Base-by-base conservation (phyloP, 352 stramenopile genomes). In the Globisporangium lucens region DNA sequence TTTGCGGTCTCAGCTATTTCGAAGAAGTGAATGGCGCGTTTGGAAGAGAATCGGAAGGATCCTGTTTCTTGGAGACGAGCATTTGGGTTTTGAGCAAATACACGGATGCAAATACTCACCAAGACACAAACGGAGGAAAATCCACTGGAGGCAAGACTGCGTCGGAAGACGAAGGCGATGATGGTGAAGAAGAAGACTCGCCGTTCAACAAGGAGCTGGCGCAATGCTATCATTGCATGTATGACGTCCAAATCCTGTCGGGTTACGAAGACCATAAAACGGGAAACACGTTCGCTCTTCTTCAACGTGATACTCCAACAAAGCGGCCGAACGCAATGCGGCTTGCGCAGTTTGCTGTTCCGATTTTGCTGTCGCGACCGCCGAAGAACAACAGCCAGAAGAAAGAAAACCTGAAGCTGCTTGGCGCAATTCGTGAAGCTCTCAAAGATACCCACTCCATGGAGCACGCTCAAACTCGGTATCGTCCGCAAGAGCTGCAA, bases 201-300 rank as follows among this genome's bases (percentile, higher is more conserved):
- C 27, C 65, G n/a, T 79, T 90, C 33, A 79, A 90, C 10, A 70
- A 70, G 15, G 80, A 78, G 24, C 33, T 90, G 2, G 83, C 77
- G 15, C 87, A 95, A 62, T 90, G 82, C 64, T 93, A 87, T 41
- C 75, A 77, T 46, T 95, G 87, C 36, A 61, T 93, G 24, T 93
- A 93, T 52, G 85, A 93, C 56, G 76, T 88, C 4, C 82, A 90
- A 24, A 75, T 95, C 41, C 20, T 90, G n/a, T 58, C 79, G 2
- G 79, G 79, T 5, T 78, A 68, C 20, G 74, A 77, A 22, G 85
- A 93, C 38, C 83, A 93, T 71, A 89, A 90, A 63, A 75, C 75
- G 0, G 79, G 78, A 5, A 65, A 77, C 9, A 72, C 73, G 15
- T 75, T 82, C 56, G 69, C 67, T 24, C 73, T 71, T 17, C 74